Base-by-base conservation (phyloP, 2,329 filamentous ascomycete genomes). In the Ophiosphaerella korrae region DNA sequence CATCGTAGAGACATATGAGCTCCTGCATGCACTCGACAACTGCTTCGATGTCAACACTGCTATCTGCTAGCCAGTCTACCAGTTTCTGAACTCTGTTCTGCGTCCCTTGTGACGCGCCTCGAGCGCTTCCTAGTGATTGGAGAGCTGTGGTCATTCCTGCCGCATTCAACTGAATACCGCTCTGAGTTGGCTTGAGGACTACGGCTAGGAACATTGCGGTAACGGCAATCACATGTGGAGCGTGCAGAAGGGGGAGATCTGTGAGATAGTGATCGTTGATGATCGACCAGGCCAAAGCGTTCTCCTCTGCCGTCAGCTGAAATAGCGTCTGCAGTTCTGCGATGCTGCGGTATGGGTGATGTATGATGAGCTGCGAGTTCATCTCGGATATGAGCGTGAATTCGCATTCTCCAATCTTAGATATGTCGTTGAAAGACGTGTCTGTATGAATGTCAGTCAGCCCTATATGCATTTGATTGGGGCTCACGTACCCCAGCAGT, bases 221-320 rank as follows among this genome's bases (percentile, higher is more conserved):
- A 35, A 96, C 83, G n/a, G 91, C 91, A 48, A 96, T 87, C 42
- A 90, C 82, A 66, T 96, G 91, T n/a, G 92, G 92, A 11, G 92
- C 82, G 67, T 92, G 88, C 0, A 95, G 81, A 12, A 97, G 80
- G 1, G 90, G 90, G n/a, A 96, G 80, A 70, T 97, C 92, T 7
- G 92, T 96, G 75, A 95, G 87, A 76, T 90, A 96, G 71, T 90
- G 89, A 72, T 97, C 92, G 75, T 96, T 97, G 70, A 96, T 87
- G 53, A 96, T 85, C 1, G 86, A 89, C 79, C 88, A 89, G 26
- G 91, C 89, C 29, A 95, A 80, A 39, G 85, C 82, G 24, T 85
- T 80, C 68, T 97, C 92, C 55, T 96, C 92, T 50, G 85, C 83
- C n/a, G 84, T 84, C 37, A 97, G 79, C 40, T 80, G 78, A 51